phyloP scores from a whole-genome alignment of 169 alveolate genomes.

The Plasmodium vivax region DNA sequence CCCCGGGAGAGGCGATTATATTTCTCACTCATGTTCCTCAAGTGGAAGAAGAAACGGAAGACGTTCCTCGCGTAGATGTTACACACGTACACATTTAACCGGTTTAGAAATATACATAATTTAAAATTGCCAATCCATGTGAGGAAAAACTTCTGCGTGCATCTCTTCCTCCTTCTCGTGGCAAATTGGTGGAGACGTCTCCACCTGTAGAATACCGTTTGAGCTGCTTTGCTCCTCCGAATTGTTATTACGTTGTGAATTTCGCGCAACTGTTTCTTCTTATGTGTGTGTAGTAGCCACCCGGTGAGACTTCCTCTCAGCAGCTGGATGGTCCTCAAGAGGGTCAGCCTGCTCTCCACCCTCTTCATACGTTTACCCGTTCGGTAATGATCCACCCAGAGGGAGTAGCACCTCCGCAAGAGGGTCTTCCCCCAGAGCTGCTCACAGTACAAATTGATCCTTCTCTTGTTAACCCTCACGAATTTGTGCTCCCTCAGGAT shows the following conservation, averaged over 20 bases:
- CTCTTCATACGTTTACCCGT: constrained; percentile 1
- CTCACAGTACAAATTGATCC: neutral
- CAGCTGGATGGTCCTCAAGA: neutral
- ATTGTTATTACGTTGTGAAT: neutral
- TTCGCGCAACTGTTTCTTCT: neutral
- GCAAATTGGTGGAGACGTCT: neutral
- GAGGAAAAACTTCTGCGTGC: neutral
- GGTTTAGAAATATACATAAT: constrained; percentile 3
- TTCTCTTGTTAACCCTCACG: neutral
- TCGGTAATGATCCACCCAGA: constrained; percentile 5
- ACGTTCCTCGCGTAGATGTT: constrained; percentile 26
- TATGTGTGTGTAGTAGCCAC: constrained; percentile 14
- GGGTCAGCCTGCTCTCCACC: neutral
- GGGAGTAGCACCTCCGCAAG: neutral
- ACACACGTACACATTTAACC: constrained; percentile 11
- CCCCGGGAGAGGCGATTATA: constrained; percentile 12
- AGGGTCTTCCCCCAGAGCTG: neutral
- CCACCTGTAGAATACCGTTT: constrained; percentile 21
- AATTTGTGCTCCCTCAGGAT: neutral
- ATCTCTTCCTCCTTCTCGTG: neutral
- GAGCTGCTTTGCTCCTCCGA: neutral
- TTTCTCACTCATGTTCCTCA: constrained; percentile 34
- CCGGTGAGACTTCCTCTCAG: neutral
- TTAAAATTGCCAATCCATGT: constrained; percentile 31
- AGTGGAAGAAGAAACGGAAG: constrained; percentile 22